Conservation (phyloP, 202 grass and related monocot species). For the Panicum virgatum region DNA sequence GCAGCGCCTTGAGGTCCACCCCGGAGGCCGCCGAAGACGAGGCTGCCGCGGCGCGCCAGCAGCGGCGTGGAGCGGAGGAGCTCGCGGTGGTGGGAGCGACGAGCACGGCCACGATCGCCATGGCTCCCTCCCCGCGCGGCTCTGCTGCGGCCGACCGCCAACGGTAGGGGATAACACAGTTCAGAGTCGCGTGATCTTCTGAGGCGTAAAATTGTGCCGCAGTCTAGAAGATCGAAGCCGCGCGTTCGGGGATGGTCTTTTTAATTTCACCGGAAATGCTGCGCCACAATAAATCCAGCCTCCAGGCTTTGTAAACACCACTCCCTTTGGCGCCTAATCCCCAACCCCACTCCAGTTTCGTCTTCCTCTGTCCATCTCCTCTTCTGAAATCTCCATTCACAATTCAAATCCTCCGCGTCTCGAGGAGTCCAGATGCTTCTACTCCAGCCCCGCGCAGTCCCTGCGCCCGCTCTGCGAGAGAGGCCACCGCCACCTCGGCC, state of each 20-base stretch:
- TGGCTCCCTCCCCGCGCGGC: neutral
- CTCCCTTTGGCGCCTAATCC: conserved; percentile 48
- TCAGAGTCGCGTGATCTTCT: conserved; percentile 19
- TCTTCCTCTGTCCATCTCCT: neutral
- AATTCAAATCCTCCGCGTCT: neutral
- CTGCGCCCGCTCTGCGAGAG: neutral
- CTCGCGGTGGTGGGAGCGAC: conserved; percentile 24
- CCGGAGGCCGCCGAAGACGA: conserved; percentile 63
- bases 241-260: no score
- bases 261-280: neutral
- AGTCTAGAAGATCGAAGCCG: no score
- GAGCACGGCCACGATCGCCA: conserved; percentile 55
- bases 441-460: conserved; percentile 12
- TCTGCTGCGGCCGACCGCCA: conserved; percentile 7
- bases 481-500: neutral
- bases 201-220: neutral
- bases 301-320: conserved; percentile 24
- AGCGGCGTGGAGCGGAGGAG: neutral
- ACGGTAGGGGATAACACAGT: conserved; percentile 45
- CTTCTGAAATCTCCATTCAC: neutral
- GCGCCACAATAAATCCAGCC: conserved; percentile 37
- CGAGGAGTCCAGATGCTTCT: conserved; percentile 50
- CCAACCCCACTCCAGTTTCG: conserved; percentile 7
- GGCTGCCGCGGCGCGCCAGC: conserved; percentile 55
- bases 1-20: conserved; percentile 72